These are phyloP conservation scores for Chlamydomonas incerta DNA, from an alignment of 139 green algal species.

Conservation along the genomic window DNA sequence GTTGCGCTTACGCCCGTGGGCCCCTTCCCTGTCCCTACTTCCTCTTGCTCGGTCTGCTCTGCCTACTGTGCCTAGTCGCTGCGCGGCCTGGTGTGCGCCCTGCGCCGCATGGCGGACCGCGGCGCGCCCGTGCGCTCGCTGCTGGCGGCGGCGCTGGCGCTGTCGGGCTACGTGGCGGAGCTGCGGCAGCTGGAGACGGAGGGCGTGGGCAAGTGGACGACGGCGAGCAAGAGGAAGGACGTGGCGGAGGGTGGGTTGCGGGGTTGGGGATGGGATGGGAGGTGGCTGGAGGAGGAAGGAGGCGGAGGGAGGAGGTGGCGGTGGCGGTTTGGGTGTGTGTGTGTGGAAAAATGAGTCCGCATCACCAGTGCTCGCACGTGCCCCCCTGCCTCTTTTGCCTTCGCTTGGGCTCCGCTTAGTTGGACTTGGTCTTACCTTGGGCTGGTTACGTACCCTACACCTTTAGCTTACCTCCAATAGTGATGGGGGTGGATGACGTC, in stretches of 20 bases:
- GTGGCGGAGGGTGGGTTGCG: background rate
- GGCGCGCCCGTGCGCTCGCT: background rate
- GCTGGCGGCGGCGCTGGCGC: background rate
- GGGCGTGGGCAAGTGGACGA: background rate
- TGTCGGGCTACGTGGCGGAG: background rate
- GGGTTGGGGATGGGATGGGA: background rate
- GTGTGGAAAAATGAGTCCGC: background rate
- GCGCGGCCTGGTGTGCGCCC: background rate
- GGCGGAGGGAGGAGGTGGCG: no score
- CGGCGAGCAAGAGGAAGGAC: background rate
- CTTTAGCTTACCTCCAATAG: no score
- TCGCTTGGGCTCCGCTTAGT: no score
- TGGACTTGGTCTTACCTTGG: no score
- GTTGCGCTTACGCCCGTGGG: no score
- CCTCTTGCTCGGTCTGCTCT: background rate
- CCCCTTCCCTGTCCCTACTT: background rate
- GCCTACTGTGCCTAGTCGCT: background rate
- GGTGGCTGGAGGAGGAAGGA: background rate
- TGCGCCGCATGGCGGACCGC: background rate
- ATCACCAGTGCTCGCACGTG: no score
- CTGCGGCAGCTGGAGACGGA: background rate
- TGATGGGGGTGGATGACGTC: no score
- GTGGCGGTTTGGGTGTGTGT: background rate
- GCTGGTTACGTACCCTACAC: no score
- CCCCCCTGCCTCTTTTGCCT: no score